These are phyloP conservation scores for Eucalyptus sp. DNA, from an alignment of 345 rosid genomes.

Conservation along the genomic window DNA sequence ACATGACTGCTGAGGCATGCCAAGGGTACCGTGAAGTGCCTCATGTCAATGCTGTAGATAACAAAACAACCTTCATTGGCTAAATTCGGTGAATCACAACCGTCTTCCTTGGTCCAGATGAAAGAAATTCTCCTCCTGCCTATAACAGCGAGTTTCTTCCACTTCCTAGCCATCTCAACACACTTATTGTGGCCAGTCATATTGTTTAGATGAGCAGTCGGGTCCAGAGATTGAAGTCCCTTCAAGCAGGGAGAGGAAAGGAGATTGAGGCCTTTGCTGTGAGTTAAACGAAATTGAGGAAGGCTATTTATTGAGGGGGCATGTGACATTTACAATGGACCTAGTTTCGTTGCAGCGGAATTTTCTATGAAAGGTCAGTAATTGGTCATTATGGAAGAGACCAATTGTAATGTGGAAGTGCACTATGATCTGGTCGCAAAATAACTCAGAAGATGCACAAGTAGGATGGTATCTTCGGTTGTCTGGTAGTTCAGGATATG, in stretches of 20 bases:
- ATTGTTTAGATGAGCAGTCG: not conserved
- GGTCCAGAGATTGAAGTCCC: not conserved
- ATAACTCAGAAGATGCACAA: not conserved
- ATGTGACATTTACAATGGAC: not conserved
- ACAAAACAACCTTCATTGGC: constrained; percentile 6
- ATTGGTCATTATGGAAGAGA: not conserved
- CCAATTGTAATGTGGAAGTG: not conserved
- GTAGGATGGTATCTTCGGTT: not conserved
- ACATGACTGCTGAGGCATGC: not conserved
- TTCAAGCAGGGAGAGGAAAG: not conserved
- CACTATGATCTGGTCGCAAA: not conserved
- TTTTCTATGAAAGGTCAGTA: not conserved
- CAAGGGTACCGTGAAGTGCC: not conserved
- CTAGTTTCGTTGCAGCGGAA: not conserved
- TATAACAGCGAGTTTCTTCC: not conserved
- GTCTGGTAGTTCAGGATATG: not conserved
- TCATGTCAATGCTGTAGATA: not conserved
- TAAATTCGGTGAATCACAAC: not conserved
- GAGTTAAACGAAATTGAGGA: not conserved
- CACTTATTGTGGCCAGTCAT: not conserved
- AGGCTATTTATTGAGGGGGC: not conserved
- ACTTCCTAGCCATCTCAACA: not conserved
- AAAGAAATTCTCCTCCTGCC: not conserved
- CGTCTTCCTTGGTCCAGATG: not conserved
- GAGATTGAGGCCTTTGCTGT: not conserved